A percentile compares a stretch with the other conserved stretches of the same genome.
These are phyloP conservation scores for Truncatella angustata DNA, from an alignment of 2,329 filamentous ascomycete genomes.

Conservation along the genomic window DNA sequence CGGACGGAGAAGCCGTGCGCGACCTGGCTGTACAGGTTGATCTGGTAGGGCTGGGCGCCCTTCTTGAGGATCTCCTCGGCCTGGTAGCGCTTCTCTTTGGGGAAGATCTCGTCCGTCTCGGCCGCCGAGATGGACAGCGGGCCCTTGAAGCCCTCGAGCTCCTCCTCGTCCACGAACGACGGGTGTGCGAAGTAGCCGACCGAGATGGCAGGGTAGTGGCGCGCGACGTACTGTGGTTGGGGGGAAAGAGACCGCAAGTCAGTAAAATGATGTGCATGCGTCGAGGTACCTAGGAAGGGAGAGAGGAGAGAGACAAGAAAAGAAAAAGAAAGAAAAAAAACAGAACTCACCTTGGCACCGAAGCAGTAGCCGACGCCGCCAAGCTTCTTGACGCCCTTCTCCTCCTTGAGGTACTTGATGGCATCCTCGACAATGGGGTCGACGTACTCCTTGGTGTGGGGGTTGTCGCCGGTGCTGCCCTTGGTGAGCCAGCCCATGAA, in stretches of 20 bases:
- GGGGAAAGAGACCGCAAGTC: no score
- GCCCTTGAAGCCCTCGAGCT: conserved; percentile 63
- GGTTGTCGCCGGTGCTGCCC: conserved; percentile 48
- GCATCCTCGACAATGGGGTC: conserved; percentile 48
- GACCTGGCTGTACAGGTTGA: conserved; percentile 71
- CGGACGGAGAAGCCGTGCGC: conserved; percentile 75
- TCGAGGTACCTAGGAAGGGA: no score
- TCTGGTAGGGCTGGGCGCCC: conserved; percentile 65
- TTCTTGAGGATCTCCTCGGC: conserved; percentile 62
- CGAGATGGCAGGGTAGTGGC: conserved; percentile 66
- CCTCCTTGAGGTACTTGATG: conserved; percentile 57
- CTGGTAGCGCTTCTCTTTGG: conserved; percentile 60
- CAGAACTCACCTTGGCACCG: conserved; percentile 58
- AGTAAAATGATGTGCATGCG: no score
- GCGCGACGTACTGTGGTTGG: conserved; percentile 59
- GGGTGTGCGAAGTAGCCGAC: conserved; percentile 76
- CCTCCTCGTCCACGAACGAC: conserved; percentile 67
- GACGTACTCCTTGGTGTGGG: conserved; percentile 41
- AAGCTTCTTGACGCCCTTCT: conserved; percentile 56
- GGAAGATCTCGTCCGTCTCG: conserved; percentile 66
- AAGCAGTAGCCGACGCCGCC: conserved; percentile 74
- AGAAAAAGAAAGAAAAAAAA: no score
- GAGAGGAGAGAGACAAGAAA: no score
- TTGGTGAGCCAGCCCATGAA: conserved; percentile 40
- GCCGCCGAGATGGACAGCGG: conserved; percentile 66